phyloP scores from a whole-genome alignment of 75 land plant species.

The Cunninghamia lanceolata region DNA sequence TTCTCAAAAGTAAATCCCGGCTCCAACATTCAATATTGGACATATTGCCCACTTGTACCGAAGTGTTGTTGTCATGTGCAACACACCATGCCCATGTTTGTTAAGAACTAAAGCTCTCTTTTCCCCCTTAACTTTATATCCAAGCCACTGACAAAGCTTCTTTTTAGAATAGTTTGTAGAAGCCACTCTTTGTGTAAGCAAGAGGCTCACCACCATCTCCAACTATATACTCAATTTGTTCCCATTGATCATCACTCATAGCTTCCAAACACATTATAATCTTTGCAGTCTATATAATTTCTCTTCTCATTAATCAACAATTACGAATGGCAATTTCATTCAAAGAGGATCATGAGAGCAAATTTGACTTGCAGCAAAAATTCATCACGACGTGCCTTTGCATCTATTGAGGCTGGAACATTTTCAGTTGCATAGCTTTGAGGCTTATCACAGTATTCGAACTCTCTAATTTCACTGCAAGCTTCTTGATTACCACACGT shows the following conservation, averaged over 20 bases:
- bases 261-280: constrained; percentile 7
- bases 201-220: constrained; percentile 23
- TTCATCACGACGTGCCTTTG: constrained; percentile 40
- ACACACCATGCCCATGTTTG: constrained; percentile 77
- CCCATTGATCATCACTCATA: constrained; percentile 44
- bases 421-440: neutral
- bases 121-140: constrained; percentile 18
- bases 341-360: constrained; percentile 47
- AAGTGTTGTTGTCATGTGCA: constrained; percentile 84
- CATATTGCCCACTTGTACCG: constrained; percentile 89
- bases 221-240: constrained; percentile 39
- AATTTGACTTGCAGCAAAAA: constrained; percentile 54
- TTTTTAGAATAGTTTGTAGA: constrained; percentile 65
- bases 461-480: constrained; percentile 82
- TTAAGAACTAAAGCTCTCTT: constrained; percentile 49
- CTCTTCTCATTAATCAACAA: neutral
- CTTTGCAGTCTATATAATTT: constrained; percentile 13
- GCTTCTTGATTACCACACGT: constrained; percentile 71
- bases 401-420: constrained; percentile 12
- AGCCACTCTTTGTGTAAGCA: constrained; percentile 40
- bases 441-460: constrained; percentile 57
- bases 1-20: constrained; percentile 89
- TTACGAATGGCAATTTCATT: constrained; percentile 9
- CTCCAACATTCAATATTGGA: constrained; percentile 63
- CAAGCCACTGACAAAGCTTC: constrained; percentile 67